Percentiles rank a stretch among this genome's conserved stretches.
These are phyloP conservation scores for Rhododendron vialii DNA, from an alignment of 148 eudicot genomes.

Conservation along the genomic window DNA sequence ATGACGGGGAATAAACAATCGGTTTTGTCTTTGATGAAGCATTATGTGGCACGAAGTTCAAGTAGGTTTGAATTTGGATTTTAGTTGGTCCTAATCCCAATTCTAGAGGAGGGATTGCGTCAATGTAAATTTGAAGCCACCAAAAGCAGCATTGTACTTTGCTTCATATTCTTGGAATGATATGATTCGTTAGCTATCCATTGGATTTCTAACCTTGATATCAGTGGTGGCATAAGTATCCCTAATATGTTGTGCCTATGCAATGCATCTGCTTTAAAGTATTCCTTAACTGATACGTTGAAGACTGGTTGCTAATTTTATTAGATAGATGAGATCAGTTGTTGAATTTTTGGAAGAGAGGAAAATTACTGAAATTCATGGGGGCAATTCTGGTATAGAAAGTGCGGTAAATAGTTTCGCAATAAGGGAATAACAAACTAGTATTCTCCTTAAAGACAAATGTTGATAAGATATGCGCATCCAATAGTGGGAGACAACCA, in stretches of 20 bases:
- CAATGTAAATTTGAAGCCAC: neutral
- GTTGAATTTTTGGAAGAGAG: neutral
- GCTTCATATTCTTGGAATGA: neutral
- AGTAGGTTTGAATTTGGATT: neutral
- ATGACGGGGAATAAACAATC: neutral
- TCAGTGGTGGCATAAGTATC: conserved; percentile 3
- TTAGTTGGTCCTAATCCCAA: neutral
- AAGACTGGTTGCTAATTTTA: neutral
- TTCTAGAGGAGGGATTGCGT: neutral
- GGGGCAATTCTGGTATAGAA: neutral
- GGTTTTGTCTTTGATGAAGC: neutral
- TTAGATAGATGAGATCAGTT: neutral
- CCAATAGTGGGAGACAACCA: neutral
- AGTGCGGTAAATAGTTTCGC: neutral
- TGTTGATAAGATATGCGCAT: neutral
- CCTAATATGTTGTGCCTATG: neutral
- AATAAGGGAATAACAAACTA: neutral
- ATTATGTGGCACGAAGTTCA: neutral
- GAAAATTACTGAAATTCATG: neutral
- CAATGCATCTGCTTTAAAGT: neutral
- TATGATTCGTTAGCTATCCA: neutral
- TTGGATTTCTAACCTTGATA: neutral
- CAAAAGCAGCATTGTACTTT: neutral
- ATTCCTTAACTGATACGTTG: neutral
- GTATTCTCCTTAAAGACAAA: neutral